These are phyloP conservation scores for Apiotrichum laibachii DNA, from an alignment of 1,284 basidiomycete species.

Conservation along the genomic window DNA sequence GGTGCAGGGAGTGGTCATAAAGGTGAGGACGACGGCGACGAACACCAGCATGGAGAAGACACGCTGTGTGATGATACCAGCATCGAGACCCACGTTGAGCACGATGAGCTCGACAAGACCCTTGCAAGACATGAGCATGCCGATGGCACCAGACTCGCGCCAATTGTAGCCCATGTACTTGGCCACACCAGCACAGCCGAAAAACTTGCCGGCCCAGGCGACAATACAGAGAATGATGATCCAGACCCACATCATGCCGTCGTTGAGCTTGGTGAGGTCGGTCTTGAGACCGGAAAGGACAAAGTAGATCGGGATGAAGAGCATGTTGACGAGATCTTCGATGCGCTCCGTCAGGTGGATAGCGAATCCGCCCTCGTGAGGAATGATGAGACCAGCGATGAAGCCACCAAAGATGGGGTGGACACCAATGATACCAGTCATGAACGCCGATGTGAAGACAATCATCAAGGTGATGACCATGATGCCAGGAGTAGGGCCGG, in stretches of 20 bases:
- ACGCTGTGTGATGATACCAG: slow-evolving; percentile 68
- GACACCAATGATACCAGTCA: slow-evolving; percentile 72
- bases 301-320: slow-evolving; percentile 85
- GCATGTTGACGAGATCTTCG: slow-evolving; percentile 64
- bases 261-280: slow-evolving; percentile 72
- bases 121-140: slow-evolving; percentile 90
- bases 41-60: slow-evolving; percentile 82
- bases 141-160: slow-evolving; percentile 80
- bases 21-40: slow-evolving; percentile 79
- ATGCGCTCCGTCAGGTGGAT: slow-evolving; percentile 72
- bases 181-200: slow-evolving; percentile 65
- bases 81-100: slow-evolving; percentile 81
- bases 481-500: slow-evolving; percentile 68
- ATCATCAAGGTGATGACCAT: slow-evolving; percentile 74
- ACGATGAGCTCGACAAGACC: slow-evolving; percentile 84
- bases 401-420: slow-evolving; percentile 82
- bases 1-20: slow-evolving; percentile 84
- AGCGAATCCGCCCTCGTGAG: slow-evolving; percentile 79
- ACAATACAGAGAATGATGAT: slow-evolving; percentile 74
- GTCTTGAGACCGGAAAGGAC: slow-evolving; percentile 77
- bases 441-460: slow-evolving; percentile 74
- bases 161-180: slow-evolving; percentile 65
- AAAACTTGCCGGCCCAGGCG: slow-evolving; percentile 75
- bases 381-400: slow-evolving; percentile 81
- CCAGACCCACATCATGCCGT: slow-evolving; percentile 79